Conservation (phyloP, 192 early-diverging fungal species). For the Coemansia sp. region DNA sequence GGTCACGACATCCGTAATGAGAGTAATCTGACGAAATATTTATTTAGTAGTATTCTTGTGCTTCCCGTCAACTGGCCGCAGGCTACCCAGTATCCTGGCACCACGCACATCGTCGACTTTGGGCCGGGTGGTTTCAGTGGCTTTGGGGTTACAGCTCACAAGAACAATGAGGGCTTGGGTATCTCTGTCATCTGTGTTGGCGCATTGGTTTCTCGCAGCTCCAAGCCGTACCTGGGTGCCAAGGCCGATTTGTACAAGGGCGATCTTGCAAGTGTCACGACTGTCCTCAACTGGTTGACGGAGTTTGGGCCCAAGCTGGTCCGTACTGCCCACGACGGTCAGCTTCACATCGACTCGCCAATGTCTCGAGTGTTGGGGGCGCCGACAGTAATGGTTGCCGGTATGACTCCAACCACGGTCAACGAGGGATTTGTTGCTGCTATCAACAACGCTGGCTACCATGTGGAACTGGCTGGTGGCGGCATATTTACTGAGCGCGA, state of each 20-base stretch:
- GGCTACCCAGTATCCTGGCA: conserved; percentile 55
- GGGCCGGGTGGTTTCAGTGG: conserved; percentile 87
- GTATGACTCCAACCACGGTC: conserved; percentile 90
- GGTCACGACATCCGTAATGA: conserved; percentile 76
- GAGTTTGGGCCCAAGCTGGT: conserved; percentile 84
- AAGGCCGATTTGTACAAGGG: conserved; percentile 75
- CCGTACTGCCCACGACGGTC: conserved; percentile 55
- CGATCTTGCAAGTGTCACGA: conserved; percentile 67
- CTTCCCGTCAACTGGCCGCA: conserved; percentile 65
- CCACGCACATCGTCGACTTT: conserved; percentile 94
- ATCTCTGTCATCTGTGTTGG: conserved; percentile 55
- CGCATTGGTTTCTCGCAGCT: conserved; percentile 8
- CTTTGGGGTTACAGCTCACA: conserved; percentile 80
- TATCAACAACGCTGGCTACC: conserved; percentile 88
- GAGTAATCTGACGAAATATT: conserved; percentile 61
- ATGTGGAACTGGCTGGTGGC: conserved; percentile 89
- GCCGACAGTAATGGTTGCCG: conserved; percentile 93
- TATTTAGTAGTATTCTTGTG: conserved; percentile 71
- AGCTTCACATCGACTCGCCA: conserved; percentile 88
- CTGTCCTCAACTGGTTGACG: conserved; percentile 84
- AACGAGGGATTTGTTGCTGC: conserved; percentile 80
- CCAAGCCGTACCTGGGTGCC: conserved; percentile 67
- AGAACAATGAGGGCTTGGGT: conserved; percentile 89
- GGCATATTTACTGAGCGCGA: conserved; percentile 80
- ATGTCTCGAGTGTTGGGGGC: conserved; percentile 86